Evolutionary conservation across 2,329 filamentous ascomycete species (phyloP).

Genomic region (Pseudocercospora crystallina): DNA sequence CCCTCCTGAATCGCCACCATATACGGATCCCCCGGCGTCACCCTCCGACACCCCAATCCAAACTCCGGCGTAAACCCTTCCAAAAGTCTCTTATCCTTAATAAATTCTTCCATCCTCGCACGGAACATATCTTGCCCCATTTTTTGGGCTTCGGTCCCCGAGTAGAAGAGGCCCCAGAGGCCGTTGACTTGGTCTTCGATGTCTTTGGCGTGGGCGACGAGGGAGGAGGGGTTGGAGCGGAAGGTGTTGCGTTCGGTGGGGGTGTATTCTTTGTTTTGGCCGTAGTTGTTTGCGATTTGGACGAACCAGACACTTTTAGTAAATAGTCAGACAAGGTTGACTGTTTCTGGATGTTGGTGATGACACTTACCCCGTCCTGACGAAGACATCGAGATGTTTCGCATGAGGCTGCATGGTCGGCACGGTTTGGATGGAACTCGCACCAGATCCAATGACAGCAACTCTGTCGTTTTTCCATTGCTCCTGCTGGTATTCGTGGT

Average conservation of each 20-base stretch:
- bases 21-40: conserved; percentile 53
- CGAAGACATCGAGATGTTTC: conserved; percentile 49
- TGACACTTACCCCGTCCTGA: conserved; percentile 49
- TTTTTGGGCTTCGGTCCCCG: conserved; percentile 43
- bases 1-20: conserved; percentile 51
- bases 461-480: conserved; percentile 45
- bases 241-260: conserved; percentile 45
- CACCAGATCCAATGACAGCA: conserved; percentile 48
- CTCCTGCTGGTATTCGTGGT: conserved; percentile 45
- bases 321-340: too few species aligned
- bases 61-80: conserved; percentile 50
- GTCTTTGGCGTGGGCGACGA: conserved; percentile 42
- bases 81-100: conserved; percentile 52
- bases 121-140: conserved; percentile 40
- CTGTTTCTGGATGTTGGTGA: too few species aligned
- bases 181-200: conserved; percentile 46
- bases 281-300: conserved; percentile 48
- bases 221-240: conserved; percentile 41
- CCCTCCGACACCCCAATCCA: conserved; percentile 46
- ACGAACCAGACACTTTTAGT: conserved; percentile 39
- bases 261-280: conserved; percentile 47
- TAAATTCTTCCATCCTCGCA: conserved; percentile 50
- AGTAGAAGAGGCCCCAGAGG: conserved; percentile 49
- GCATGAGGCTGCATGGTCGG: conserved; percentile 48
- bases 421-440: conserved; percentile 48